Evolutionary conservation across 805 yeast genomes (phyloP), one percentile per base, ranked within the genome.

Genomic region (Kluyveromyces siamensis): DNA sequence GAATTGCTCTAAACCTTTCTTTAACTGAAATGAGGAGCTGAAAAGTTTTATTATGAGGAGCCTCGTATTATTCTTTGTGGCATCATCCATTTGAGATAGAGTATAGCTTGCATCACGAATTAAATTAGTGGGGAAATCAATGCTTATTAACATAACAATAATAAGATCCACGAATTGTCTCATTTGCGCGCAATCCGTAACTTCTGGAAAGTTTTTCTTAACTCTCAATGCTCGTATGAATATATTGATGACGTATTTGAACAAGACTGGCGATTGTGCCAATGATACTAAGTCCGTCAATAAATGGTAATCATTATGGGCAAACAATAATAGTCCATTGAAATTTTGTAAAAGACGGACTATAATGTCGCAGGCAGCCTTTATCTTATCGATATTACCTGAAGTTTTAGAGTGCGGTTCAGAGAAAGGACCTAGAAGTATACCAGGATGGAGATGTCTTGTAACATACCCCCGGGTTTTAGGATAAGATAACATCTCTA

Each of bases 261-360:
- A 76, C 21, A 83, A 65, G 37, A 72, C 62, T 1, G 79, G 71
- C 10, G 79, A 75, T n/a, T 80, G 80, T 40, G 93, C 68, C 60
- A 89, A 83, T 40, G 72, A 65, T 2, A 90, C 66, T 27, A 90
- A 67, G 47, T 79, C 78, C 40, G 68, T 70, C 19, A 90, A 60
- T 9, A 83, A 74, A 48, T 70, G 68, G 52, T 79, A 82, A 50
- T 79, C 67, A 53, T 81, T 71, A 48, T 76, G 72, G 1, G 84
- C 74, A 55, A 83, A 77, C 14, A 83, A 77, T 51, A 83, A 73
- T 10, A 89, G 58, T 0, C 99, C 99, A 11, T 84, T 73, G 80
- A 91, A 83, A 35, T 80, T 74, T 52, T 87, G 84, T 44, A 91
- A 65, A 21, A 87, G 67, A 4, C 76, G 62, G 0, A 84, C 68